These are phyloP conservation scores for Orbilia oligospora DNA, from an alignment of 2,329 filamentous ascomycete genomes.

Conservation along the genomic window DNA sequence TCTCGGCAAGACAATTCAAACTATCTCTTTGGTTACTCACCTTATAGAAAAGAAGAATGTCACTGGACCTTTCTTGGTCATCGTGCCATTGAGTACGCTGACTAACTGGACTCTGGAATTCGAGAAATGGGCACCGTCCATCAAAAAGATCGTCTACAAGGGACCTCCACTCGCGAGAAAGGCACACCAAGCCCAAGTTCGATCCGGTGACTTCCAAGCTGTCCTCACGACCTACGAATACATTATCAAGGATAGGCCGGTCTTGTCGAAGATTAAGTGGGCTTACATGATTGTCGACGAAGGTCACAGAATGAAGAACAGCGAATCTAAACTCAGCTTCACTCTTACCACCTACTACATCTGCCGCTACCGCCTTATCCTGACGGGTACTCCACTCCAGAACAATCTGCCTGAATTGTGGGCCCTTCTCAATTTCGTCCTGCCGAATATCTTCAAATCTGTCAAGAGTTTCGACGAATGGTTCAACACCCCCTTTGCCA, in stretches of 20 bases:
- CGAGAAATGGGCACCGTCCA: conserved; percentile 95
- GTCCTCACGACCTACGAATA: conserved; percentile 98
- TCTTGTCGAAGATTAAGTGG: conserved; percentile 99
- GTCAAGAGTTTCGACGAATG: conserved; percentile 99
- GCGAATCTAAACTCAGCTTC: conserved; percentile 92
- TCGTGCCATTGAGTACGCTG: conserved; percentile 94
- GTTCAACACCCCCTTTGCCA: conserved; percentile 99
- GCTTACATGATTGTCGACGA: conserved; percentile 99
- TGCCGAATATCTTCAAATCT: conserved; percentile 99
- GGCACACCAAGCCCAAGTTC: conserved; percentile 91
- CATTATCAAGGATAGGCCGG: conserved; percentile 97
- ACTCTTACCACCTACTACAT: conserved; percentile 96
- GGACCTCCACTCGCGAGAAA: conserved; percentile 90
- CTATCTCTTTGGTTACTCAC: conserved; percentile 96
- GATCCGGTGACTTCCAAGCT: conserved; percentile 95
- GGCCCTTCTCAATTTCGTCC: conserved; percentile 97
- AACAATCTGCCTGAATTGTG: conserved; percentile 97
- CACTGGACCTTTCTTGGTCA: conserved; percentile 92
- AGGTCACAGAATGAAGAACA: conserved; percentile 99
- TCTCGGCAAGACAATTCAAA: conserved; percentile 99
- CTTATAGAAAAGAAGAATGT: conserved; percentile 96
- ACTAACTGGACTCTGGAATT: conserved; percentile 99
- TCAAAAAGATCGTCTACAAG: conserved; percentile 94
- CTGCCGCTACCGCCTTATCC: conserved; percentile 93
- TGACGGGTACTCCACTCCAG: conserved; percentile 96